Conservation (phyloP, 2,329 filamentous ascomycete genomes). For the Diaporthe sp. region DNA sequence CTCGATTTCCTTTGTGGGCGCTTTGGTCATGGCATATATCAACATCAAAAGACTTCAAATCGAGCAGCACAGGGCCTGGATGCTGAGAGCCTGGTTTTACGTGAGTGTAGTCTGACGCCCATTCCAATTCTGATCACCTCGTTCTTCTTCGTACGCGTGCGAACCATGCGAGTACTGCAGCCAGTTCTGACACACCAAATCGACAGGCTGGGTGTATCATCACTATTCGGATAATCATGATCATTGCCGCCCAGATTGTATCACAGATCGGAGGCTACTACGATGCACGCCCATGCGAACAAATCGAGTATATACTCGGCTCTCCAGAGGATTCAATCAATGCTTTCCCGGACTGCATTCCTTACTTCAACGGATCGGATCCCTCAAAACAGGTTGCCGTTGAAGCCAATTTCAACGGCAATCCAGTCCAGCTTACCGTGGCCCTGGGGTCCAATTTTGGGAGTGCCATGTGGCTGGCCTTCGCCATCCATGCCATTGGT, state of each 20-base stretch:
- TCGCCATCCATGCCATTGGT: conserved; percentile 62
- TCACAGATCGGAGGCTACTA: conserved; percentile 46
- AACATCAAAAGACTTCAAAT: conserved; percentile 73
- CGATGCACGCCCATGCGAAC: conserved; percentile 56
- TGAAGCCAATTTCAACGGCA: conserved; percentile 50
- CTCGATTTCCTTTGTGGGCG: conserved; percentile 57
- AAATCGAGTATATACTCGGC: conserved; percentile 57
- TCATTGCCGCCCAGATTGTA: conserved; percentile 56
- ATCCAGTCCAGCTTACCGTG: conserved; percentile 51
- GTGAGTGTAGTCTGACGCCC: conserved; percentile 43
- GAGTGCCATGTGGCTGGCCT: conserved; percentile 64
- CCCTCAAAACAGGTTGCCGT: conserved; percentile 46
- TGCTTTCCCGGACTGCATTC: conserved; percentile 59
- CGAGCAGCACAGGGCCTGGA: conserved; percentile 74
- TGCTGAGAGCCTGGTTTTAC: conserved; percentile 68
- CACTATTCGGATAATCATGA: conserved; percentile 62
- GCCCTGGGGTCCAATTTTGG: conserved; percentile 63
- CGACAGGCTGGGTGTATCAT: conserved; percentile 61
- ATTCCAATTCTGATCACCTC: not conserved
- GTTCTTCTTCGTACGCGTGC: not conserved
- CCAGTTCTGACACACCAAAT: not conserved
- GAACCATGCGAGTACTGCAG: not conserved
- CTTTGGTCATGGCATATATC: conserved; percentile 61
- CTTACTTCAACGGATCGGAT: conserved; percentile 50
- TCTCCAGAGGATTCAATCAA: conserved; percentile 46